These are phyloP conservation scores for Friedmanniomyces simplex DNA, from an alignment of 495 filamentous ascomycete genomes.

Conservation along the genomic window DNA sequence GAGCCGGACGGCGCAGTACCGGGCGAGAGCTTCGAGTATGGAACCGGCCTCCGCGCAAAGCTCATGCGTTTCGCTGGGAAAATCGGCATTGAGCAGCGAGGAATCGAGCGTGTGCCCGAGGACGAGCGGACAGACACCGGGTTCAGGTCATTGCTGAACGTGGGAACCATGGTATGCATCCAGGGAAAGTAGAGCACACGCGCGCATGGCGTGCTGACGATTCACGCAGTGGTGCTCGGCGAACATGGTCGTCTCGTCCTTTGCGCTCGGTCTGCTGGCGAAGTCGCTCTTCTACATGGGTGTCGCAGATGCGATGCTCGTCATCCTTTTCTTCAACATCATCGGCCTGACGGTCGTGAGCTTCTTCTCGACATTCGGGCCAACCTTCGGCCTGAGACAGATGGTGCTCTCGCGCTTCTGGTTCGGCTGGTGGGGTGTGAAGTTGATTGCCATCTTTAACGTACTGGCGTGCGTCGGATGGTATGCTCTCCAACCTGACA, in stretches of 20 bases:
- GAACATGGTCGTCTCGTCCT: slow-evolving; percentile 76
- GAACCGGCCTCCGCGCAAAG: slow-evolving; percentile 52
- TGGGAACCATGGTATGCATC: slow-evolving; percentile 60
- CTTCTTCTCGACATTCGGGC: slow-evolving; percentile 74
- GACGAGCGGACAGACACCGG: slow-evolving; percentile 57
- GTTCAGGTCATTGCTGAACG: slow-evolving; percentile 45
- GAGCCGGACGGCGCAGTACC: slow-evolving; percentile 46
- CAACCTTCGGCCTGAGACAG: slow-evolving; percentile 67
- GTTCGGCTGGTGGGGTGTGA: slow-evolving; percentile 65
- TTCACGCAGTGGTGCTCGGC: slow-evolving; percentile 61
- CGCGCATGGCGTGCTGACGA: slow-evolving; percentile 1
- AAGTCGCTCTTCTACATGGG: slow-evolving; percentile 56
- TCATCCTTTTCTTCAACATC: slow-evolving; percentile 68
- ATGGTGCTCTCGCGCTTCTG: slow-evolving; percentile 79
- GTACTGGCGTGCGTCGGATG: slow-evolving; percentile 68
- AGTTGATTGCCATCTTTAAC: slow-evolving; percentile 66
- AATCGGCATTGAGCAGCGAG: slow-evolving; percentile 65
- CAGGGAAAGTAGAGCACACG: background rate
- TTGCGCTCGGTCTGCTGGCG: slow-evolving; percentile 69
- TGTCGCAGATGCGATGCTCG: slow-evolving; percentile 67
- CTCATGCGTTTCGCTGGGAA: slow-evolving; percentile 58
- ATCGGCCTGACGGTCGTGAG: slow-evolving; percentile 63
- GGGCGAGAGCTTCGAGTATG: slow-evolving; percentile 51
- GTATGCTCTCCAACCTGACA: slow-evolving; percentile 18
- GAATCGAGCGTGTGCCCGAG: slow-evolving; percentile 70